Base-by-base conservation (phyloP, 805 yeast species). In the Candida fluviatilis region DNA sequence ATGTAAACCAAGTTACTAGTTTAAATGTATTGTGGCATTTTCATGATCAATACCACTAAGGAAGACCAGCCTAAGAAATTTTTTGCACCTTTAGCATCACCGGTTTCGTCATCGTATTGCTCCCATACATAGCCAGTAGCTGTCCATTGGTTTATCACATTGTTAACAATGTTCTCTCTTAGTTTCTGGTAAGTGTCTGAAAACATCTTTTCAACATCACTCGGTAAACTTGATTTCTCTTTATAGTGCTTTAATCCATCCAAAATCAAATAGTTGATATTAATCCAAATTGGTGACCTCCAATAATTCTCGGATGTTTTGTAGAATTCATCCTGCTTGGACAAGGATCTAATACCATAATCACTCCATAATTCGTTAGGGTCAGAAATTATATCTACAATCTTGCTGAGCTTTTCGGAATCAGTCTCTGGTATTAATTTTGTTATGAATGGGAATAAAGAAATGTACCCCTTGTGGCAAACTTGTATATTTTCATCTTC, bases 51-150 rank as follows among this genome's bases (percentile, higher is more conserved):
- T 4, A 85, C 77, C 10, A 85, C 84, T 42, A 88, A 63, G 1
- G 95, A 80, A 1, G 97, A 82, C 99, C 99, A 93, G 2, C 99
- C 99, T 30, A 87, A 69, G 63, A 93, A 93, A 55, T 87, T 91
- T 58, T 84, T 82, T 7, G 91, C 90, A 5, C 97, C 90, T 47
- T 76, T 75, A 2, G 88, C 85, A 2, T 62, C 56, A 1, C 99
- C 99, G 6, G 80, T 78, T 11, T 50, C 55, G 45, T 87, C 91
- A 47, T 85, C 81, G 58, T 93, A 93, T 54, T 88, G 91, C 53
- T 93, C 99, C 84, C 89, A 91, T 4, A 86, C 87, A 53, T 73
- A 84, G 0, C 96, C 96, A 0, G 95, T 83, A 21, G 62, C 55
- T 39, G 71, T 50, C 85, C 95, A 89, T 50, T 84, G 76, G n/a